Evolutionary conservation across 2,329 filamentous ascomycete genomes (phyloP).

Genomic region (Ciborinia camelliae): DNA sequence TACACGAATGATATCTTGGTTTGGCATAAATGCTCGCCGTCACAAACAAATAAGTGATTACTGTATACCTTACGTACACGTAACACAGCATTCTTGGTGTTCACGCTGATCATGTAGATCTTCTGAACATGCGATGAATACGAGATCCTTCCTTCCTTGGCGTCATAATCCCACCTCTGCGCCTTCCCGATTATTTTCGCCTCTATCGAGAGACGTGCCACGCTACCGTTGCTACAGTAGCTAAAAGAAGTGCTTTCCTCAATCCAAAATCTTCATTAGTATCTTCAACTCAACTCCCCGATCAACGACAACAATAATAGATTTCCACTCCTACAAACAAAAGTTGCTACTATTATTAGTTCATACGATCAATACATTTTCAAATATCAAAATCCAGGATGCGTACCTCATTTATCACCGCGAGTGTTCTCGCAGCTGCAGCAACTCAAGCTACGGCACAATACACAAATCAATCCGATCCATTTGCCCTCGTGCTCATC

Average conservation of each 20-base stretch:
- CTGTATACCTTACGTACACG: too few species aligned
- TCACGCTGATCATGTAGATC: not conserved
- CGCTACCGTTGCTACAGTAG: too few species aligned
- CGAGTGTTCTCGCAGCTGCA: slow-evolving; percentile 25
- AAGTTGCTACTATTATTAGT: not conserved
- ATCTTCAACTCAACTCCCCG: not conserved
- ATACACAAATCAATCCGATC: slow-evolving; percentile 40
- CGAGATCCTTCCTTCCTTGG: slow-evolving; percentile 10
- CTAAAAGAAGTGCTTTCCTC: not conserved
- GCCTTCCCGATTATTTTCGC: slow-evolving; percentile 3
- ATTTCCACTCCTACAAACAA: not conserved
- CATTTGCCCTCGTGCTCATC: slow-evolving; percentile 44
- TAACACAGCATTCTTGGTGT: too few species aligned
- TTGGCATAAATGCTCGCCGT: not conserved
- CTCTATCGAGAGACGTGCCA: not conserved
- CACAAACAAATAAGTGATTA: not conserved
- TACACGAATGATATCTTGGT: not conserved
- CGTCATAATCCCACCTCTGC: not conserved
- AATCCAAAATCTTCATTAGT: not conserved
- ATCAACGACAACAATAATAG: not conserved
- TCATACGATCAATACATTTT: not conserved
- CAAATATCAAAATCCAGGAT: slow-evolving; percentile 20
- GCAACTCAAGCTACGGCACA: slow-evolving; percentile 29
- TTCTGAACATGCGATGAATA: slow-evolving; percentile 1
- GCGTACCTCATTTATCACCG: slow-evolving; percentile 26